Evolutionary conservation across 345 rosid genomes (phyloP), one percentile per base, ranked within the genome.

Genomic region (Eutrema japonicum): DNA sequence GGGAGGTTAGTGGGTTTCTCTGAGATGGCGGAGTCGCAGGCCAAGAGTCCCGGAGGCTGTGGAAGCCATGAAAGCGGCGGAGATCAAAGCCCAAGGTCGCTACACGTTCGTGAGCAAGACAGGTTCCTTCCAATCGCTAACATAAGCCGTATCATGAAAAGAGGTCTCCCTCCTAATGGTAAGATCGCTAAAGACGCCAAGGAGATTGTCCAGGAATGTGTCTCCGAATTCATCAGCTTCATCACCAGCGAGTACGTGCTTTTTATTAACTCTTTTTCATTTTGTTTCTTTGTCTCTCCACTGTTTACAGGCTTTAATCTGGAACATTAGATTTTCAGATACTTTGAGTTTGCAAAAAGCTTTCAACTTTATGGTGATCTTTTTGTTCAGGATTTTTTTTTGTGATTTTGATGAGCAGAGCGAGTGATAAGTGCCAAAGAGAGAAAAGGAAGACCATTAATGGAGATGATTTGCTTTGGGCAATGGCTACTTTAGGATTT

Each of bases 131-230:
- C 98, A 4, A 94, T 94, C 60, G 98, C 98, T 50, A 94, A 94
- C 63, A 88, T 94, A 33, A 89, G 97, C 77, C 86, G 98, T 32
- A 94, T 94, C 70, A 91, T 94, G 97, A 94, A 94, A 85, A 83
- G 85, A 77, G 96, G 85, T 8, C 88, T 94, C 41, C 98, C 97
- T 52, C 80, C 96, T 37, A 91, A 94, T 75, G 98, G 96, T 6
- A 94, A 94, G 82, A 88, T 91, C 36, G 96, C 98, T 38, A 94
- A 94, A 84, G 98, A 91, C 36, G 95, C 96, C n/a, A 94, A 94
- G 74, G 98, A 94, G 82, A 91, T 87, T 75, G 87, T 94, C 11
- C 97, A 94, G 83, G 98, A 94, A 60, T 94, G 98, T 73, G 96
- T 94, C 46, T 91, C 97, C 14, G 96, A 94, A 81, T 94, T 94